Base-by-base conservation (phyloP, 1,139 yeast genomes). In the Trichomonascaceae sp. region DNA sequence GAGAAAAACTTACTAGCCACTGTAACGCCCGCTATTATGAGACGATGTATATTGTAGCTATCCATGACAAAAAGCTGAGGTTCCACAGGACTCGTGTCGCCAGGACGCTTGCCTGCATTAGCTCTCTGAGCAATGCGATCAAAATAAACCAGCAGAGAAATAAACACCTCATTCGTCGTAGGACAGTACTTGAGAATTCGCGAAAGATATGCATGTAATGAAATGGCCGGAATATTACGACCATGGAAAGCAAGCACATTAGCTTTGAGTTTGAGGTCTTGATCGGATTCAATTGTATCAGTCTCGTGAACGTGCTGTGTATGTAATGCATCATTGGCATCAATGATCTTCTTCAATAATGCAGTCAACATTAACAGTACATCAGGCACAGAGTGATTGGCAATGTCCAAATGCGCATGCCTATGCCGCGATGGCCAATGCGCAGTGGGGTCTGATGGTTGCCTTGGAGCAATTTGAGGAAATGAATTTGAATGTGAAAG, bases 181-280 rank as follows among this genome's bases (percentile, higher is more conserved):
- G 99, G 99, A 70, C 99, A 93, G 71, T 93, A 95, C 70, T 91
- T 93, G 66, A 93, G 80, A 32, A 93, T 95, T 65, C 99, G 82
- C 44, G 90, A 81, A 57, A 93, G 77, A 68, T 93, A 93, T 17
- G 96, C 95, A 66, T 89, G 91, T 51, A 95, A 77, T 9, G 93
- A 83, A 54, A 93, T 93, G 12, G 96, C 96, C 1, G 99, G 99
- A 15, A 93, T 84, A 67, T 91, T 95, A 52, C 96, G 83, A 18
- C 99, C 99, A 67, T 90, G 97, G 68, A 93, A 93, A 49, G 97
- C 95, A 57, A 91, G 73, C 2, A 93, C 91, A 63, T 84, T 85
- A 13, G 87, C 86, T 20, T 52, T 49, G 30, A 53, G 48, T 48
- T 53, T 52, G 30, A 39, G 30, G n/a, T 52, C 55, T 58, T 45